Conservation (phyloP, 2,329 filamentous ascomycete species). For the Xylariaceae sp. region DNA sequence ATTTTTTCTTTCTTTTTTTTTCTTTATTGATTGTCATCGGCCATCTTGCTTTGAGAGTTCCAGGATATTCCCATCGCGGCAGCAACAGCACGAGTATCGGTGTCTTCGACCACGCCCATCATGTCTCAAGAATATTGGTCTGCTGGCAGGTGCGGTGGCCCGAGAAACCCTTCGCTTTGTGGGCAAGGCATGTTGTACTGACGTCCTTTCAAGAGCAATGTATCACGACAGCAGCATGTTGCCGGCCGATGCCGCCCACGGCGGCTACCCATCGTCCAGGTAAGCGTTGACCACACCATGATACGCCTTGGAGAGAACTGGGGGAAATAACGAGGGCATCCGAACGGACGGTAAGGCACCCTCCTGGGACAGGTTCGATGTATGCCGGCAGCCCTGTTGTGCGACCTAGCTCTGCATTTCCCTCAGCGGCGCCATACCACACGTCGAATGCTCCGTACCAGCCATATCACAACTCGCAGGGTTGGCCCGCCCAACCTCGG, state of each 20-base stretch:
- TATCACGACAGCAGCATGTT: constrained; percentile 28
- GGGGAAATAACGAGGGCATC: constrained; percentile 32
- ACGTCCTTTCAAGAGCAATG: constrained; percentile 29
- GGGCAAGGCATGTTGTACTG: constrained; percentile 20
- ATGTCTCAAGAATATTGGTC: constrained; percentile 46
- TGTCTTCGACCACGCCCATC: constrained; percentile 42
- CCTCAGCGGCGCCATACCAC: constrained; percentile 37
- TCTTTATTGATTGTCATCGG: too few relatives aligned
- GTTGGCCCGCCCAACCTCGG: constrained; percentile 44
- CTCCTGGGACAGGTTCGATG: constrained; percentile 31
- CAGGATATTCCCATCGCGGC: constrained; percentile 16
- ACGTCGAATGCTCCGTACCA: constrained; percentile 26
- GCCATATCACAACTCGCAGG: constrained; percentile 38
- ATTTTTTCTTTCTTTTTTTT: constrained; percentile 4
- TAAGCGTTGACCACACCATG: constrained; percentile 25
- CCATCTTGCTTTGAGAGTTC: constrained; percentile 4
- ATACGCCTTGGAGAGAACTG: constrained; percentile 18
- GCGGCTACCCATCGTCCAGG: constrained; percentile 29
- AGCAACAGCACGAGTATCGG: constrained; percentile 31
- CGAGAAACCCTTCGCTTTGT: constrained; percentile 18
- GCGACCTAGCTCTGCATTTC: constrained; percentile 38
- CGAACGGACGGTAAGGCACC: constrained; percentile 39
- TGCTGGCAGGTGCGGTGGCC: constrained; percentile 46
- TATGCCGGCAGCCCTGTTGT: constrained; percentile 33
- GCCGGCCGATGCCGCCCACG: constrained; percentile 23